A percentile compares a stretch with the other conserved stretches of the same genome.
Conservation (phyloP, 108 stramenopile species). For the Stephanodiscus minutulus region DNA sequence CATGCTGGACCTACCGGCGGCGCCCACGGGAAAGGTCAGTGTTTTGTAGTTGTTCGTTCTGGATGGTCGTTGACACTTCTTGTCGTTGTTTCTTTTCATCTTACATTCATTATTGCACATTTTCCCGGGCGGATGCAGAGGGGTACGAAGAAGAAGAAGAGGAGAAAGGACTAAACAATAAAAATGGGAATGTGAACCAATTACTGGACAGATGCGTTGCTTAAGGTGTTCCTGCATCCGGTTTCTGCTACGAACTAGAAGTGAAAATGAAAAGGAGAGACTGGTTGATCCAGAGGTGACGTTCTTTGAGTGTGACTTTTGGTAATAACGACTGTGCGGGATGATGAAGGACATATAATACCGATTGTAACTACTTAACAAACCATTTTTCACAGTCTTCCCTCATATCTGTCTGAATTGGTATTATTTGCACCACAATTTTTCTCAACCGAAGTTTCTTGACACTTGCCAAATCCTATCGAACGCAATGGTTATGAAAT, state of each 20-base stretch:
- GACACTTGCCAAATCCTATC: too few species aligned
- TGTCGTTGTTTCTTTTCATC: not conserved
- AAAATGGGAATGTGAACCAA: not conserved
- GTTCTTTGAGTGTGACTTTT: too few species aligned
- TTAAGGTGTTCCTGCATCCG: not conserved
- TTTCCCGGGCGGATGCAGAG: conserved; percentile 12
- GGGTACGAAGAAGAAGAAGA: conserved; percentile 48
- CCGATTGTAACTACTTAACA: too few species aligned
- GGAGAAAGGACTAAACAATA: conserved; percentile 9
- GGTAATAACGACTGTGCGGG: too few species aligned
- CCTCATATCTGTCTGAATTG: too few species aligned
- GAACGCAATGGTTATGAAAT: too few species aligned
- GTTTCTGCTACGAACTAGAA: not conserved
- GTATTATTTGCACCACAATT: too few species aligned
- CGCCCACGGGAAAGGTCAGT: conserved; percentile 37
- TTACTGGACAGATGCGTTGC: not conserved
- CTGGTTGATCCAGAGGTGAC: not conserved
- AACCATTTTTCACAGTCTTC: too few species aligned
- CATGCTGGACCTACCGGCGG: conserved; percentile 26
- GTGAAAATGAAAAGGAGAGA: conserved; percentile 1
- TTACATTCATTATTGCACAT: not conserved
- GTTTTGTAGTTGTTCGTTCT: not conserved
- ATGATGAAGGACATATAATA: too few species aligned
- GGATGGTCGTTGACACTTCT: not conserved
- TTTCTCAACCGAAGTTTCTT: too few species aligned